Evolutionary conservation across 257 asterid genomes (phyloP).

Genomic region (Penstemon barbatus): DNA sequence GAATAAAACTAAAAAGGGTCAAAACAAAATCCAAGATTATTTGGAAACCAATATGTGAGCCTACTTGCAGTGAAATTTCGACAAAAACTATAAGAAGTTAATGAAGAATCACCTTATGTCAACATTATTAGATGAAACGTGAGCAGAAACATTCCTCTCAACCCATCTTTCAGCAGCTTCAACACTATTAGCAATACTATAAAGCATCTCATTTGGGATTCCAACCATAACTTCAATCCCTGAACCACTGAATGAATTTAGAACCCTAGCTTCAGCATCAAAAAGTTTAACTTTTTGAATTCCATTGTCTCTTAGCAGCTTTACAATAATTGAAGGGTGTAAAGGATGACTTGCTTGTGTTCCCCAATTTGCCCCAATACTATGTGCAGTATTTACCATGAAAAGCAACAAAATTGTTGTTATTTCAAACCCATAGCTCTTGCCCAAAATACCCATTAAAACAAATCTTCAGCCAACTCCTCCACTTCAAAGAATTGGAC

Average conservation of each 20-base stretch:
- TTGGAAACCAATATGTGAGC: no score
- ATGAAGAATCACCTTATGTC: slow-evolving; percentile 61
- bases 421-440: slow-evolving; percentile 29
- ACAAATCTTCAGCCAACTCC: not conserved
- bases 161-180: slow-evolving; percentile 94
- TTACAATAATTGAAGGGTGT: slow-evolving; percentile 60
- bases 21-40: no score
- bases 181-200: slow-evolving; percentile 52
- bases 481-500: not conserved
- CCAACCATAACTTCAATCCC: slow-evolving; percentile 96
- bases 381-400: slow-evolving; percentile 38
- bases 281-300: slow-evolving; percentile 81
- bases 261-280: slow-evolving; percentile 67
- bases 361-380: slow-evolving; percentile 97
- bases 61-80: not conserved
- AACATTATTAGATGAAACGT: slow-evolving; percentile 66
- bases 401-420: slow-evolving; percentile 28
- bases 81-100: not conserved
- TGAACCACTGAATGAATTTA: slow-evolving; percentile 72
- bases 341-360: slow-evolving; percentile 79
- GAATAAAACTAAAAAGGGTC: no score
- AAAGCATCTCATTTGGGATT: slow-evolving; percentile 85
- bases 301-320: slow-evolving; percentile 77
- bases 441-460: slow-evolving; percentile 40
- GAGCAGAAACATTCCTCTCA: slow-evolving; percentile 67